Percentiles rank a stretch among this genome's conserved stretches.
These are phyloP conservation scores for Capillidium rhysosporum DNA, from an alignment of 371 early-diverging fungal species.

Conservation along the genomic window DNA sequence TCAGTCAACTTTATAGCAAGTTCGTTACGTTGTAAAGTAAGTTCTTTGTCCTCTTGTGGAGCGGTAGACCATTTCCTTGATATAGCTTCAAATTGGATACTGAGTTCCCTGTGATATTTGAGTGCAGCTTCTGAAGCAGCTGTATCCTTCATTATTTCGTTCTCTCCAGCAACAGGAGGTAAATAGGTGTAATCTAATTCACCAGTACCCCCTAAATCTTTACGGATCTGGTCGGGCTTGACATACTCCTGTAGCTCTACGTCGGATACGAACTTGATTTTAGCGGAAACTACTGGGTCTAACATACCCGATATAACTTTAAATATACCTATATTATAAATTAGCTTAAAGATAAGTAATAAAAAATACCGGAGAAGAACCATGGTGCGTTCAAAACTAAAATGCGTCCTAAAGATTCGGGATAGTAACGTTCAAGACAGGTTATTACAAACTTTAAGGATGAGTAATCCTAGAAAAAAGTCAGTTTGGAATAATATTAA, in stretches of 20 bases:
- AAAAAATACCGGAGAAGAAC: slow-evolving; percentile 50
- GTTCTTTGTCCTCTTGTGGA: neutral
- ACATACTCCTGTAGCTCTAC: slow-evolving; percentile 42
- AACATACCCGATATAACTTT: slow-evolving; percentile 58
- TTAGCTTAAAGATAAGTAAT: slow-evolving; percentile 29
- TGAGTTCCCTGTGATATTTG: neutral
- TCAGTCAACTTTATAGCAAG: slow-evolving; percentile 9
- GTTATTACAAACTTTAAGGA: slow-evolving; percentile 60
- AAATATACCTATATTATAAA: slow-evolving; percentile 73
- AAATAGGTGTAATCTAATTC: slow-evolving; percentile 15
- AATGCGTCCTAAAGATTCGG: slow-evolving; percentile 62
- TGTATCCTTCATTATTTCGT: slow-evolving; percentile 5
- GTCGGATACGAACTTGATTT: slow-evolving; percentile 48
- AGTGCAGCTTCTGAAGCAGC: neutral
- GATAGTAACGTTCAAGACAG: slow-evolving; percentile 73
- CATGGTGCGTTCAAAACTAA: slow-evolving; percentile 74
- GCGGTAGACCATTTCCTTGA: neutral
- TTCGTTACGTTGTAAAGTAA: neutral
- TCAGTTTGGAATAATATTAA: neutral
- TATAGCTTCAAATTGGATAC: neutral
- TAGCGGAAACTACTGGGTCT: slow-evolving; percentile 78
- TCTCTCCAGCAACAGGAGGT: slow-evolving; percentile 12
- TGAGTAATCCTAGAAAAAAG: slow-evolving; percentile 25
- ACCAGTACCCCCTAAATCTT: slow-evolving; percentile 15
- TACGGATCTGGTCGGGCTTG: slow-evolving; percentile 15